phyloP scores from a whole-genome alignment of 2,329 filamentous ascomycete genomes.

The Colletotrichum melonis region DNA sequence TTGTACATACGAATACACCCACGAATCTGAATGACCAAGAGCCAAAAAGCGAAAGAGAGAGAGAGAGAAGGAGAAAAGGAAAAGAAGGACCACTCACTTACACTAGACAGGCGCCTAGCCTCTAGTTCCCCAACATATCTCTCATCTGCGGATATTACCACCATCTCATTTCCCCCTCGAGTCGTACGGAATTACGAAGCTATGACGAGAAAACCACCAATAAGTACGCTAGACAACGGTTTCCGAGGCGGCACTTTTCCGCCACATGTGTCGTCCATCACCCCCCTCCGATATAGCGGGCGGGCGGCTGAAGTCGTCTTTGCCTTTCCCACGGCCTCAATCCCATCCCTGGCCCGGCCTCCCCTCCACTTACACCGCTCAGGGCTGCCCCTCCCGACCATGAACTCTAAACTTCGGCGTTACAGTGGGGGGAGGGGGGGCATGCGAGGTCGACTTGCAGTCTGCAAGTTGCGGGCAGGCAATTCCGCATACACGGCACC shows the following conservation, averaged over 20 bases:
- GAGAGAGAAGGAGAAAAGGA: neutral
- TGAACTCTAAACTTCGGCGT: slow-evolving; percentile 13
- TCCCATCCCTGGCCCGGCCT: slow-evolving; percentile 16
- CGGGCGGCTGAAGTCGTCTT: slow-evolving; percentile 24
- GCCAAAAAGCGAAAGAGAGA: too few relatives aligned
- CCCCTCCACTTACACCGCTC: neutral
- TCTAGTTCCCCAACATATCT: neutral
- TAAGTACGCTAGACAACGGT: neutral
- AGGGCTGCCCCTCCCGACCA: slow-evolving; percentile 21
- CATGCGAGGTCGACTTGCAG: neutral
- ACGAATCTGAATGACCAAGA: neutral
- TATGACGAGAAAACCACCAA: neutral
- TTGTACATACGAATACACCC: neutral
- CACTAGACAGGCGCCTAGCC: neutral
- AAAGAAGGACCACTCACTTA: neutral
- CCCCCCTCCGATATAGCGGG: neutral
- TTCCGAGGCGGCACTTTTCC: neutral
- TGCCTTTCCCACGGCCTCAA: slow-evolving; percentile 26
- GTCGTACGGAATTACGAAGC: neutral
- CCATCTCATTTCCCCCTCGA: neutral
- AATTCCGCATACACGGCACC: slow-evolving; percentile 23
- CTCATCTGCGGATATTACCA: neutral
- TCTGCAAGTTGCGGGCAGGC: slow-evolving; percentile 21
- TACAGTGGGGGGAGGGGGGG: neutral
- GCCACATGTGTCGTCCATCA: neutral